These are phyloP conservation scores for Debaryomyces psychrophilus DNA, from an alignment of 1,139 yeast genomes.

Conservation along the genomic window DNA sequence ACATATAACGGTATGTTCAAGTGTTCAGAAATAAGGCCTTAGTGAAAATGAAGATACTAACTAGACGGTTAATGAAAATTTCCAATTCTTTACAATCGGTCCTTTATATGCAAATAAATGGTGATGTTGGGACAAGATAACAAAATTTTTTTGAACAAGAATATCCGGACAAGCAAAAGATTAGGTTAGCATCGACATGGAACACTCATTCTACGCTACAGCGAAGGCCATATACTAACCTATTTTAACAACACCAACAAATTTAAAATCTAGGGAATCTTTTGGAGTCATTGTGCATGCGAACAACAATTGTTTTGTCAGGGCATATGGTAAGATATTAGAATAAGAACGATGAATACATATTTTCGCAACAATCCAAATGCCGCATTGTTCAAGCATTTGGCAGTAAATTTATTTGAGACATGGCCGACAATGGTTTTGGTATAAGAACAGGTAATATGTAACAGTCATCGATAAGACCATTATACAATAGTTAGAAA, in stretches of 20 bases:
- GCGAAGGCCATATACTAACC: slow-evolving; percentile 22
- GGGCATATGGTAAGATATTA: slow-evolving; percentile 18
- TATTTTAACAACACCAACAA: slow-evolving; percentile 20
- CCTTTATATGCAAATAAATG: too few relatives aligned
- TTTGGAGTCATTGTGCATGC: slow-evolving; percentile 23
- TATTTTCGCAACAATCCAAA: slow-evolving; percentile 28
- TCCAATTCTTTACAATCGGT: too few relatives aligned
- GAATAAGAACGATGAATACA: slow-evolving; percentile 21
- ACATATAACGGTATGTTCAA: background rate
- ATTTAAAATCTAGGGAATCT: slow-evolving; percentile 24
- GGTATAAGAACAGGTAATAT: slow-evolving; percentile 22
- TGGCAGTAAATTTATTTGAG: slow-evolving; percentile 25
- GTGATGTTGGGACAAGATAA: too few relatives aligned
- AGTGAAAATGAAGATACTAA: background rate
- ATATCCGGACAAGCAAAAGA: slow-evolving; percentile 18
- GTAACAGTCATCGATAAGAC: slow-evolving; percentile 40
- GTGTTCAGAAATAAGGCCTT: background rate
- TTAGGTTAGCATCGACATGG: slow-evolving; percentile 21
- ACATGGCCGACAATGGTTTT: slow-evolving; percentile 17
- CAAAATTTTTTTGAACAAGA: too few relatives aligned
- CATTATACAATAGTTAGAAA: slow-evolving; percentile 48
- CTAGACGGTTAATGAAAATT: slow-evolving; percentile 9
- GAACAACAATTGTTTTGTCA: slow-evolving; percentile 23
- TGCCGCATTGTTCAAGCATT: slow-evolving; percentile 47
- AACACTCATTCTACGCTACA: slow-evolving; percentile 22